Evolutionary conservation across 1,284 basidiomycete species (phyloP), one percentile per base, ranked within the genome.

Genomic region (Amylostereum chailletii): DNA sequence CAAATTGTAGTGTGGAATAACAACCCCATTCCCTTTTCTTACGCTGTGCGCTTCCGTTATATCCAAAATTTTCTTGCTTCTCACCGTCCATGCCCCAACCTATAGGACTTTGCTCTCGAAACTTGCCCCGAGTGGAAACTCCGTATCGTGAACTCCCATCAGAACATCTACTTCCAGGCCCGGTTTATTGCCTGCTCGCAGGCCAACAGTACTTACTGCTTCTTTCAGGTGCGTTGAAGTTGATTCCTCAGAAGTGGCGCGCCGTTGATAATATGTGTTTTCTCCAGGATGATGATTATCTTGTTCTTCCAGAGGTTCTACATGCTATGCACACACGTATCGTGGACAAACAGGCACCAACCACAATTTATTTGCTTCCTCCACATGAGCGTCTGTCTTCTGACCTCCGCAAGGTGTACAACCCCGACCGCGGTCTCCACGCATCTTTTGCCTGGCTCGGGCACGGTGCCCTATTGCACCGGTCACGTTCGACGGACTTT

Each of bases 361-460:
- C 59, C 42, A 62, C 69, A 3, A 72, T 86, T 30, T 72, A 81
- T 58, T 67, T 84, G 5, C 70, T 80, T 41, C 82, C 83, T 2
- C 67, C 81, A 1, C 73, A 81, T 52, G 83, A 86, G 53, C 72
- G 76, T 58, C 65, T 85, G 3, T 74, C 76, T 2, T 77, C 72
- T 37, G 63, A 67, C 45, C 58, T 77, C 36, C 70, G 72, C 36
- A 69, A 65, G 2, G 45, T 60, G 3, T 41, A 64, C 68, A 26
- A 52, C 19, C 55, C 62, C 30, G 58, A 62, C 4, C 47, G 60
- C 5, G 60, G 57, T 29, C 62, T 82, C 30, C 74, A 79, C 53
- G 77, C 81, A 1, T 70, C 75, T 0, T 83, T 83, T 57, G 76
- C 80, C 0, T 86, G 83, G 82, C 65, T 86, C 9, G 82, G 83